A percentile compares a stretch with the other conserved stretches of the same genome.
phyloP scores from a whole-genome alignment of 805 yeast species.

The Teunomyces stri region DNA sequence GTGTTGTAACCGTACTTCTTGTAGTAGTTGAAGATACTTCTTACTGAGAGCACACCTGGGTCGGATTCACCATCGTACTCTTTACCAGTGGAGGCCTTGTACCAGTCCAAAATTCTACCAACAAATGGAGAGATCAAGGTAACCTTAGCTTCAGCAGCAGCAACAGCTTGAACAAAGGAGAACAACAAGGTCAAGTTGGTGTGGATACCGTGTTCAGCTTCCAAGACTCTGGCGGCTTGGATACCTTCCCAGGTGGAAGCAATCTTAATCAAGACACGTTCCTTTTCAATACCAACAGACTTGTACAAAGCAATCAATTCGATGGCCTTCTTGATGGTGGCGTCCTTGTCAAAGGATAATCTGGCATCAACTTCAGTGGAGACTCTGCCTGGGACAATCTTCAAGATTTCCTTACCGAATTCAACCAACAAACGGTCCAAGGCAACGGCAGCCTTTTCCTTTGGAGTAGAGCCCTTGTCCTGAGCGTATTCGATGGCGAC shows the following conservation, averaged over 20 bases:
- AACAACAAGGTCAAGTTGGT: conserved; percentile 92
- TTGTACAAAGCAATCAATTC: conserved; percentile 86
- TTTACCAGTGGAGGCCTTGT: conserved; percentile 91
- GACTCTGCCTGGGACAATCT: conserved; percentile 97
- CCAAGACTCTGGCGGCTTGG: conserved; percentile 96
- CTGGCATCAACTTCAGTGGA: conserved; percentile 99
- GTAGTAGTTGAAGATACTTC: conserved; percentile 91
- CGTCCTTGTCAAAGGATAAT: conserved; percentile 92
- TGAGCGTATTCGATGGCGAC: conserved; percentile 86
- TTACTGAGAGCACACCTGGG: conserved; percentile 95
- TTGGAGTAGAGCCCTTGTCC: conserved; percentile 53
- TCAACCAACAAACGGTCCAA: conserved; percentile 91
- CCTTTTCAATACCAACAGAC: conserved; percentile 80
- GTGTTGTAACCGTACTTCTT: conserved; percentile 95
- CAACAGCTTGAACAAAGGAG: conserved; percentile 97
- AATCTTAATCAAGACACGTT: conserved; percentile 89
- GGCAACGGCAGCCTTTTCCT: conserved; percentile 76
- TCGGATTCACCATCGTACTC: conserved; percentile 75
- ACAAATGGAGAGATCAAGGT: conserved; percentile 98
- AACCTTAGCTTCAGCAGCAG: conserved; percentile 96
- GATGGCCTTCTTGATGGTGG: conserved; percentile 89
- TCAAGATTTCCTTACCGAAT: conserved; percentile 90
- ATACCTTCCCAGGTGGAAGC: conserved; percentile 99
- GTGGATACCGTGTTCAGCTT: conserved; percentile 86
- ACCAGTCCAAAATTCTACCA: conserved; percentile 98